Evolutionary conservation across 2,329 filamentous ascomycete species (phyloP).

Genomic region (Aspergillus quadricinctus): DNA sequence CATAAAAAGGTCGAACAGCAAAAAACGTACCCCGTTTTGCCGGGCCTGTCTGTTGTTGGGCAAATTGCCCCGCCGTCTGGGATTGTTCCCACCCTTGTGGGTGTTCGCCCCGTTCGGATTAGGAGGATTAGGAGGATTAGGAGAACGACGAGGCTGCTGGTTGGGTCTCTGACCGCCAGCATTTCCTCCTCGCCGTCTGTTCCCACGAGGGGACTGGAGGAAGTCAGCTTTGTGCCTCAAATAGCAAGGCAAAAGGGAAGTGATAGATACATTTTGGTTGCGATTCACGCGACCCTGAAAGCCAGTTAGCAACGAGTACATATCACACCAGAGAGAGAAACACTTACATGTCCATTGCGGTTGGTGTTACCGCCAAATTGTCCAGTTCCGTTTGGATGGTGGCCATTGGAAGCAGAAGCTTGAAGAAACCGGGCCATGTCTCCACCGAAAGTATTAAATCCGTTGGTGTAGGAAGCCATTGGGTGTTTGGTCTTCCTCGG

Average conservation of each 20-base stretch:
- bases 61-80: neutral
- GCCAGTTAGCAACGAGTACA: neutral
- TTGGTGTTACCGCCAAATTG: neutral
- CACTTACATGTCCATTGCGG: neutral
- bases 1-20: neutral
- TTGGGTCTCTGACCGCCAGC: neutral
- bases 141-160: neutral
- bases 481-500: neutral
- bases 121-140: neutral
- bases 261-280: neutral
- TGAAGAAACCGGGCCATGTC: neutral
- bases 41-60: neutral
- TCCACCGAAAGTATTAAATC: neutral
- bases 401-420: neutral
- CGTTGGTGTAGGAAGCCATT: slow-evolving; percentile 2
- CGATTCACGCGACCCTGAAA: neutral
- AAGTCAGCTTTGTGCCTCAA: neutral
- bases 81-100: neutral
- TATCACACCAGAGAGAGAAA: neutral
- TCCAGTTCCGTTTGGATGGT: neutral
- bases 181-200: neutral
- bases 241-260: neutral
- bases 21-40: neutral
- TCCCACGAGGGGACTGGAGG: neutral
- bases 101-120: neutral